Percentiles rank a stretch among this genome's conserved stretches.
Conservation (phyloP, 768 basidiomycete species). For the Cystobasidium onofrii region DNA sequence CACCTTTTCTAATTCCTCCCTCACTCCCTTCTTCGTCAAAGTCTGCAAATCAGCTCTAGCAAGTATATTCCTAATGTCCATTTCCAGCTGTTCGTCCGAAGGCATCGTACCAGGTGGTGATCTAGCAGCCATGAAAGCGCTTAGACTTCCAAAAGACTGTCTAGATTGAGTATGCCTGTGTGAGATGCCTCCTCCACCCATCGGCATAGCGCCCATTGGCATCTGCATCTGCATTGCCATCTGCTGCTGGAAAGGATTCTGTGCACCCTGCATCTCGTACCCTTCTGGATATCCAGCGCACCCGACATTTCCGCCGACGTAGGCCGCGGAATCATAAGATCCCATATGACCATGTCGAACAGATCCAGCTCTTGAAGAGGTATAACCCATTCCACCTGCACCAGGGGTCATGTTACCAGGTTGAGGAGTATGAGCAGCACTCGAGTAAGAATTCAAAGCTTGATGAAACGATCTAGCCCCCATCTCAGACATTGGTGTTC, state of each 20-base stretch:
- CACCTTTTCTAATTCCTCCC: slow-evolving; percentile 67
- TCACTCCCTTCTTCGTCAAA: slow-evolving; percentile 84
- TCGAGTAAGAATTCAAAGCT: slow-evolving; percentile 13
- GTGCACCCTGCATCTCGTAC: slow-evolving; percentile 25
- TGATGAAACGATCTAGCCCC: slow-evolving; percentile 27
- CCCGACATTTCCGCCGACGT: neutral
- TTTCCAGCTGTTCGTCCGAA: slow-evolving; percentile 42
- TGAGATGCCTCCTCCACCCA: too few species aligned
- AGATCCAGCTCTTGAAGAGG: slow-evolving; percentile 12
- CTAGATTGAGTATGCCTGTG: slow-evolving; percentile 13
- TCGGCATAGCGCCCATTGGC: slow-evolving; percentile 34
- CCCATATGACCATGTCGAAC: slow-evolving; percentile 6
- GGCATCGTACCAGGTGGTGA: neutral
- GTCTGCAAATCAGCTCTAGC: slow-evolving; percentile 73
- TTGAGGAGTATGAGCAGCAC: slow-evolving; percentile 10
- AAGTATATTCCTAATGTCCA: slow-evolving; percentile 62
- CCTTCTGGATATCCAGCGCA: slow-evolving; percentile 2
- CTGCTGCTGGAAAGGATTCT: slow-evolving; percentile 20
- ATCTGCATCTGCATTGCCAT: neutral
- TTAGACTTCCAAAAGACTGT: slow-evolving; percentile 35
- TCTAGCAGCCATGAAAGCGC: slow-evolving; percentile 31
- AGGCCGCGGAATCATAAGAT: neutral
- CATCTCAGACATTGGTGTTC: slow-evolving; percentile 23
- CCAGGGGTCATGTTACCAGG: slow-evolving; percentile 15
- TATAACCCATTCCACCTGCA: neutral